Percentiles rank a stretch among this genome's conserved stretches.
These are phyloP conservation scores for Raddia guianensis DNA, from an alignment of 176 grass and related monocot genomes.

Conservation along the genomic window DNA sequence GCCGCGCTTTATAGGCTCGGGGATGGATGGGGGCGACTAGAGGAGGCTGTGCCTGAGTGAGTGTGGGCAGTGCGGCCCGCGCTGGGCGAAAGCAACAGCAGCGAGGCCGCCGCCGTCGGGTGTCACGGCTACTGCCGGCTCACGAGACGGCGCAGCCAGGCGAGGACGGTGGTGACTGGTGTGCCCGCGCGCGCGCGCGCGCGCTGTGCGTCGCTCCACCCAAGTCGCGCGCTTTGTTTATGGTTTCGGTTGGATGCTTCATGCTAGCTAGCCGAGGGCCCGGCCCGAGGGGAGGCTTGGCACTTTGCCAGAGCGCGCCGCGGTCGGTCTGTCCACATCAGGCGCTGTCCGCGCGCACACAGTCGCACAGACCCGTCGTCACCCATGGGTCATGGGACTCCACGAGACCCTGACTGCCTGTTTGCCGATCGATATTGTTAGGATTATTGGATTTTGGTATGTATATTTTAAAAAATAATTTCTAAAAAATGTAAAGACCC, in stretches of 20 bases:
- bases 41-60: not conserved
- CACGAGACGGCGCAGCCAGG: not conserved
- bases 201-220: not conserved
- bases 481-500: no score
- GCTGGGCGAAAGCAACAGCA: slow-evolving; percentile 47
- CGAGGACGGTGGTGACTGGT: slow-evolving; percentile 11
- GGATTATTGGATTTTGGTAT: no score
- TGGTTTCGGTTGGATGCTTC: slow-evolving; percentile 26
- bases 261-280: no score
- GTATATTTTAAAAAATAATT: no score
- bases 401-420: no score
- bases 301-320: not conserved
- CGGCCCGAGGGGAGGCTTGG: no score
- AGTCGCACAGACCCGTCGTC: no score
- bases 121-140: not conserved
- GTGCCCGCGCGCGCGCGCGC: not conserved
- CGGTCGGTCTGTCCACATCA: slow-evolving; percentile 25
- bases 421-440: no score
- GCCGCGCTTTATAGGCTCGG: slow-evolving; percentile 41
- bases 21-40: not conserved
- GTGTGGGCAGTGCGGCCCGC: not conserved
- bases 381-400: no score
- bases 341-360: no score
- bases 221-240: slow-evolving; percentile 36
- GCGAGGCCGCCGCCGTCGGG: not conserved